These are phyloP conservation scores for Didymella lethalis DNA, from an alignment of 2,329 filamentous ascomycete genomes.

Conservation along the genomic window DNA sequence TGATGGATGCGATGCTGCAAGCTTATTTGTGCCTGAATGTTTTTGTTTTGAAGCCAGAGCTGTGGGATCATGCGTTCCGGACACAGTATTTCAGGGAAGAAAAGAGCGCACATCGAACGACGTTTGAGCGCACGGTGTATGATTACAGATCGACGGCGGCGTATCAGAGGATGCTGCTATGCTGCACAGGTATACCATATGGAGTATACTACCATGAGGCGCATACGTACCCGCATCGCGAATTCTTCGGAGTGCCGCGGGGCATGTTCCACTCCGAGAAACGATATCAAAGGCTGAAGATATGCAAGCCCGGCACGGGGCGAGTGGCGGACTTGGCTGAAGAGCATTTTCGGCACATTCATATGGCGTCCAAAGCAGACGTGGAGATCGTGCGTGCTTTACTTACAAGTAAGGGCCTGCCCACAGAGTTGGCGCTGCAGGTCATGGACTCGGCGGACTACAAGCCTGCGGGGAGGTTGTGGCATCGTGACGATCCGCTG, in stretches of 20 bases:
- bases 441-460: neutral
- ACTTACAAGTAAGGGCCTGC: neutral
- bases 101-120: neutral
- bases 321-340: neutral
- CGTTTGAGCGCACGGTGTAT: neutral
- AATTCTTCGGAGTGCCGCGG: neutral
- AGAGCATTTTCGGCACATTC: neutral
- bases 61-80: neutral
- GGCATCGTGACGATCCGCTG: slow-evolving; percentile 1
- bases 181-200: neutral
- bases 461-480: neutral
- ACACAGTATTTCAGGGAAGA: neutral
- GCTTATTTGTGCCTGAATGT: slow-evolving; percentile 8
- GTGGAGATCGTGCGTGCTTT: neutral
- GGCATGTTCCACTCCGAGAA: neutral
- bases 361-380: neutral
- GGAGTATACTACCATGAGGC: neutral
- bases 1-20: neutral
- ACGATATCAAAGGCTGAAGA: neutral
- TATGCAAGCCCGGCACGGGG: neutral
- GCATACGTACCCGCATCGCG: slow-evolving; percentile 7
- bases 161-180: slow-evolving; percentile 1
- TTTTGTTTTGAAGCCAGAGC: neutral
- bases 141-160: slow-evolving; percentile 1
- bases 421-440: neutral